Conservation (phyloP, 2,329 filamentous ascomycete genomes). For the Daldinia sp. region DNA sequence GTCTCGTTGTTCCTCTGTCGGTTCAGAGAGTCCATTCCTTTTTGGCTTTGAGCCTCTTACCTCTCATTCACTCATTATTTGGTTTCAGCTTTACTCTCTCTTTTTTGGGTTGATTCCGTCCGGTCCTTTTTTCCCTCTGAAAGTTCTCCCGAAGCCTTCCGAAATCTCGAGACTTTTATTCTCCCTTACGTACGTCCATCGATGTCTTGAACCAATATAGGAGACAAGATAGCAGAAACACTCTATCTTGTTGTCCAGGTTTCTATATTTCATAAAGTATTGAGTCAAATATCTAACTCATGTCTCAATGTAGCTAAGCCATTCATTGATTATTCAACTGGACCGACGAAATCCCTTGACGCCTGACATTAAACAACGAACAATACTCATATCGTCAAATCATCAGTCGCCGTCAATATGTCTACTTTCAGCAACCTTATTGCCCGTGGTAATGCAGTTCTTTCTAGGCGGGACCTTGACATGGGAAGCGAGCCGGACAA, state of each 20-base stretch:
- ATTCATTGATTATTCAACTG: constrained; percentile 44
- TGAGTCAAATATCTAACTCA: constrained; percentile 42
- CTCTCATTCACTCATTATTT: constrained; percentile 57
- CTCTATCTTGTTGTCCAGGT: neutral
- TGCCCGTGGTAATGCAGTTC: constrained; percentile 55
- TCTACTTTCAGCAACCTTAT: constrained; percentile 54
- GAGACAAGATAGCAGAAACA: neutral
- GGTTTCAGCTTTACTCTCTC: constrained; percentile 63
- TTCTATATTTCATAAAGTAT: constrained; percentile 22
- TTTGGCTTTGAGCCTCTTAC: constrained; percentile 51
- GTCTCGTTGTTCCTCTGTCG: constrained; percentile 49
- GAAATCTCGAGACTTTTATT: constrained; percentile 46
- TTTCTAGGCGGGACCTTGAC: constrained; percentile 63
- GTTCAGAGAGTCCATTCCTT: constrained; percentile 49
- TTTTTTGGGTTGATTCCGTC: constrained; percentile 60
- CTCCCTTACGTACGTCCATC: constrained; percentile 49
- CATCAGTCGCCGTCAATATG: constrained; percentile 45
- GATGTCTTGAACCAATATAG: constrained; percentile 39
- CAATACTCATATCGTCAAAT: constrained; percentile 39
- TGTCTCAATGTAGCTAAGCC: constrained; percentile 42
- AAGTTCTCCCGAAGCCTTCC: constrained; percentile 48
- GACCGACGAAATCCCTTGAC: constrained; percentile 43
- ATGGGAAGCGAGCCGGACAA: constrained; percentile 61
- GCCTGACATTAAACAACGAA: constrained; percentile 37
- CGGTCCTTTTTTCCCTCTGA: constrained; percentile 60